Evolutionary conservation across 495 filamentous ascomycete genomes (phyloP), one percentile per base, ranked within the genome.

Genomic region (Trichoderma virens): DNA sequence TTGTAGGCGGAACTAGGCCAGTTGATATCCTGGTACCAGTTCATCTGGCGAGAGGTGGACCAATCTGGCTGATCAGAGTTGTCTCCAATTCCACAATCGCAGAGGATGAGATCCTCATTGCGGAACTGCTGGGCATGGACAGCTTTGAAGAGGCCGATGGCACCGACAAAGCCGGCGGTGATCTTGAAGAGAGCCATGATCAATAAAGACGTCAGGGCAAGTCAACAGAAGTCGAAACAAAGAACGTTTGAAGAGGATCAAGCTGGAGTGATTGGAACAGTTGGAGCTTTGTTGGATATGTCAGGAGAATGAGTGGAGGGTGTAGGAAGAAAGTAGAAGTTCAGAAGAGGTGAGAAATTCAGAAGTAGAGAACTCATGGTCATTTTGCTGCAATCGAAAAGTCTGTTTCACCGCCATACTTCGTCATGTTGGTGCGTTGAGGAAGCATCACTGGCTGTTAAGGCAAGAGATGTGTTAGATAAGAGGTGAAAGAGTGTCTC

Each of bases 11-110:
- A 56, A 14, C 27, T 56, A 25, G 51, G 51, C 51, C 51, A 56
- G 6, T 11, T 16, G 51, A 56, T 56, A 16, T 56, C 25, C 51
- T 56, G 51, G 51, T 56, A 56, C 51, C 51, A 56, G 25, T 56
- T 56, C 51, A 56, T 56, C 27, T 56, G 51, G 27, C 51, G 51
- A 30, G 51, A 56, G 11, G 51, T 56, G 25, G 51, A 56, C 51
- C 51, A 56, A 16, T 56, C 51, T 28, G 51, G 20, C 0, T 56
- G 51, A 30, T 56, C 51, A 16, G 51, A 25, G 20, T 56, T 56
- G 51, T 56, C 51, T 28, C 51, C 51, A 30, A 56, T 56, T 4
- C 51, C 51, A 30, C 51, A 56, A 28, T 56, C 51, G 25, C 51
- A 56, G 27, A 56, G 51, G 51, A 56, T 56, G 9, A 56, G 27